Evolutionary conservation across 192 early-diverging fungal genomes (phyloP).

Genomic region (Dissophora globulifera): DNA sequence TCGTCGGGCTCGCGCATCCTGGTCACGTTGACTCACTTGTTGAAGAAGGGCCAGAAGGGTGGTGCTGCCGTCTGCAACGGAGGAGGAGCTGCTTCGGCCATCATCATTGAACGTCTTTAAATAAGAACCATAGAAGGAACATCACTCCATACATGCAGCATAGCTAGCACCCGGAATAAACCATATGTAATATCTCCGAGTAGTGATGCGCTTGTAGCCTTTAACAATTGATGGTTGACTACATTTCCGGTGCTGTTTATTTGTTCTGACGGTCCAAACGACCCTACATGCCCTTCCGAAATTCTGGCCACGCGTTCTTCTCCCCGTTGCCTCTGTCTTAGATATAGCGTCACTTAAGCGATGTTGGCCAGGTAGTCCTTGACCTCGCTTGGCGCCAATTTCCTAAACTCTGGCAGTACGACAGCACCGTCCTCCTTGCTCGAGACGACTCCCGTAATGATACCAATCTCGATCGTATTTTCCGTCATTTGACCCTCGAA

Average conservation of each 20-base stretch:
- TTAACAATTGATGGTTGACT: no score
- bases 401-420: slow-evolving; percentile 79
- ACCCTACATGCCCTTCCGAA: no score
- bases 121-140: background rate
- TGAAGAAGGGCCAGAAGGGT: slow-evolving; percentile 85
- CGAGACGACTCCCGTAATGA: slow-evolving; percentile 73
- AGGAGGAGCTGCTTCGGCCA: slow-evolving; percentile 79
- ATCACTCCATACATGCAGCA: no score
- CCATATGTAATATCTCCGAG: no score
- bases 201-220: no score
- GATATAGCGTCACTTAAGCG: no score
- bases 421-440: slow-evolving; percentile 58
- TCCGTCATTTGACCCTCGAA: slow-evolving; percentile 99
- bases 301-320: no score
- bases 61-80: slow-evolving; percentile 87
- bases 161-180: no score
- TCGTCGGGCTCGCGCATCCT: slow-evolving; percentile 85
- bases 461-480: slow-evolving; percentile 94
- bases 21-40: slow-evolving; percentile 82
- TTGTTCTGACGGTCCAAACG: no score
- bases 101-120: slow-evolving; percentile 71
- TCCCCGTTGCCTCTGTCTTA: no score
- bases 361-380: slow-evolving; percentile 99
- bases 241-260: no score
- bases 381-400: slow-evolving; percentile 84